Base-by-base conservation (phyloP, 2,329 filamentous ascomycete species). In the Elsinoe necatrix region DNA sequence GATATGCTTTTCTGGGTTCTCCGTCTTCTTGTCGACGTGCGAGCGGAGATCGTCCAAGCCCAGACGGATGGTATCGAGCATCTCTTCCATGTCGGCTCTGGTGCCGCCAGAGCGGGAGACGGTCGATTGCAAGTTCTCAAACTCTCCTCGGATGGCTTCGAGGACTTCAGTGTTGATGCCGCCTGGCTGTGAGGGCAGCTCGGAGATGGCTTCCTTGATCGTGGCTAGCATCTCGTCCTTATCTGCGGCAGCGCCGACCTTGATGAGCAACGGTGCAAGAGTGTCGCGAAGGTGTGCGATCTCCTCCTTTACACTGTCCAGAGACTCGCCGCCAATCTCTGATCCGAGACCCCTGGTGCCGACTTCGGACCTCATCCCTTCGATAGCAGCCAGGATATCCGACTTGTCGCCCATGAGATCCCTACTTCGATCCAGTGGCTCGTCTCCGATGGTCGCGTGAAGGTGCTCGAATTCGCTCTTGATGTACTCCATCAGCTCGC, bases 191-290 rank as follows among this genome's bases (percentile, higher is more conserved):
- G 56, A 31, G 2, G 59, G 31, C 18, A 18, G 63, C 63, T 29
- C 57, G n/a, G 66, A 67, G n/a, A 75, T 61, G 5, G 68, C 68
- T 39, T 73, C 72, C 21, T 70, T 83, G 2, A 92, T 73, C 8
- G 83, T 81, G 59, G 86, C 80, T 1, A 95, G 77, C 23, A 92
- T 79, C 34, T 87, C 79, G 50, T 79, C 81, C 43, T 62, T 64
- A 55, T 83, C 77, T 7, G 71, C 67, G 16, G 68, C 68, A 21
- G 72, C 69, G 16, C 73, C 74, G 3, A 73, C 71, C 52, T 69
- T 72, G 45, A 80, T 69, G 5, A 84, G 63, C 23, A 77, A 77
- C 31, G 75, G 72, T 7, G 77, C 73, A 50, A 85, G 71, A 1
- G 75, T 77, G 59, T 83, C 80, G 35, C 81, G 79, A 21, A 86